Evolutionary conservation across 257 asterid species (phyloP).

Genomic region (Rhazya stricta): DNA sequence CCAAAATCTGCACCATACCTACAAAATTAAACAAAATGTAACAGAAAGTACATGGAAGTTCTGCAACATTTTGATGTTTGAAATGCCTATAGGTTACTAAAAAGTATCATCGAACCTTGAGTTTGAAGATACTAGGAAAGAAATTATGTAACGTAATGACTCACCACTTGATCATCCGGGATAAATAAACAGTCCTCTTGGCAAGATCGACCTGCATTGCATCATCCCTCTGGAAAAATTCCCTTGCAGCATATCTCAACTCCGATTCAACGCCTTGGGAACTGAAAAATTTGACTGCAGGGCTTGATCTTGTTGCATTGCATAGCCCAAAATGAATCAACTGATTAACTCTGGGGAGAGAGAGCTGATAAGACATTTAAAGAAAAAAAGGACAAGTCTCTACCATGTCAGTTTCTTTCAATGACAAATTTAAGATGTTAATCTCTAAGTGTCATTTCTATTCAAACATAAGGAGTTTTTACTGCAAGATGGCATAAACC

Average conservation of each 20-base stretch:
- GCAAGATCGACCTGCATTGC: slow-evolving; percentile 71
- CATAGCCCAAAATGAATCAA: slow-evolving; percentile 78
- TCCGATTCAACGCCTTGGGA: slow-evolving; percentile 60
- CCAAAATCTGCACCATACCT: slow-evolving; percentile 93
- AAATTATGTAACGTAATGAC: neutral
- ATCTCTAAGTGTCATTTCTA: too few species aligned
- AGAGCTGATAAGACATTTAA: slow-evolving; percentile 45
- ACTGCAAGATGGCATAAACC: neutral
- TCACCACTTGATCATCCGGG: slow-evolving; percentile 71
- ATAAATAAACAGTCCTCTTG: slow-evolving; percentile 68
- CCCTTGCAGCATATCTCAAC: slow-evolving; percentile 62
- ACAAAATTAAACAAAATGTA: slow-evolving; percentile 12
- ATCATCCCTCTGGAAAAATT: slow-evolving; percentile 72
- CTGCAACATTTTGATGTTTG: neutral
- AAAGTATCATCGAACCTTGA: neutral
- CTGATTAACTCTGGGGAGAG: slow-evolving; percentile 50
- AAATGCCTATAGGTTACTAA: neutral
- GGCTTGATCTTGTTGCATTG: slow-evolving; percentile 84
- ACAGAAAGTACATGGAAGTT: neutral
- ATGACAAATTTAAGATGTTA: too few species aligned
- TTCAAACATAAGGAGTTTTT: neutral
- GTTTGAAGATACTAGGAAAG: neutral
- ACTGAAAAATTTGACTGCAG: slow-evolving; percentile 61
- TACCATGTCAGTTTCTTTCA: too few species aligned
- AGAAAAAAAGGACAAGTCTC: neutral